A percentile compares a stretch with the other conserved stretches of the same genome.
These are phyloP conservation scores for Aspergillus sp. DNA, from an alignment of 2,329 filamentous ascomycete genomes.

Conservation along the genomic window DNA sequence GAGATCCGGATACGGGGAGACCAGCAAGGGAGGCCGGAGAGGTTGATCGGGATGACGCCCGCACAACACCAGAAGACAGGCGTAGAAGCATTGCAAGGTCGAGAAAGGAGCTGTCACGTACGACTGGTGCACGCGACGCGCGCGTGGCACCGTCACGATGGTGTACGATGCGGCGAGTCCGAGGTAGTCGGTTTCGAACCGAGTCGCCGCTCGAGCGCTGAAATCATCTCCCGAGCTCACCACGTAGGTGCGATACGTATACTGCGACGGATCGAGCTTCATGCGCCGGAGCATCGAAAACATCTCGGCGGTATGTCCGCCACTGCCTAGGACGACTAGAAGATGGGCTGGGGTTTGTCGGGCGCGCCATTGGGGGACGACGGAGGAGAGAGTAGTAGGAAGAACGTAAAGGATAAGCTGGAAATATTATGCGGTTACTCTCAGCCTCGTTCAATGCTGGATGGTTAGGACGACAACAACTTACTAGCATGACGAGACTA, in stretches of 20 bases:
- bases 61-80: slow-evolving; percentile 59
- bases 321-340: slow-evolving; percentile 83
- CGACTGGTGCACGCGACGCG: slow-evolving; percentile 78
- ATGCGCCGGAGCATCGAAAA: slow-evolving; percentile 73
- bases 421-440: background rate
- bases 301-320: slow-evolving; percentile 95
- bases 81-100: slow-evolving; percentile 63
- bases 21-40: slow-evolving; percentile 18
- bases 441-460: background rate
- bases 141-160: slow-evolving; percentile 69
- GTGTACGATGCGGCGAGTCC: slow-evolving; percentile 51
- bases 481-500: background rate
- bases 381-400: background rate
- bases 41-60: slow-evolving; percentile 37
- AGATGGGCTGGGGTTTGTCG: slow-evolving; percentile 55
- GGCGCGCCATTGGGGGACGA: slow-evolving; percentile 29
- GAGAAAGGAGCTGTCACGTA: slow-evolving; percentile 71
- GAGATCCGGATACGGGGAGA: slow-evolving; percentile 62
- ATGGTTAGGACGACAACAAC: background rate
- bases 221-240: slow-evolving; percentile 74
- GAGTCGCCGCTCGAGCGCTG: slow-evolving; percentile 62
- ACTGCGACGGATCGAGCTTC: slow-evolving; percentile 47
- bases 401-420: slow-evolving; percentile 18
- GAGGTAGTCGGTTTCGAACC: slow-evolving; percentile 57
- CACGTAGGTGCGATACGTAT: slow-evolving; percentile 73